phyloP scores from a whole-genome alignment of 768 basidiomycete species.

The Russula earlei region DNA sequence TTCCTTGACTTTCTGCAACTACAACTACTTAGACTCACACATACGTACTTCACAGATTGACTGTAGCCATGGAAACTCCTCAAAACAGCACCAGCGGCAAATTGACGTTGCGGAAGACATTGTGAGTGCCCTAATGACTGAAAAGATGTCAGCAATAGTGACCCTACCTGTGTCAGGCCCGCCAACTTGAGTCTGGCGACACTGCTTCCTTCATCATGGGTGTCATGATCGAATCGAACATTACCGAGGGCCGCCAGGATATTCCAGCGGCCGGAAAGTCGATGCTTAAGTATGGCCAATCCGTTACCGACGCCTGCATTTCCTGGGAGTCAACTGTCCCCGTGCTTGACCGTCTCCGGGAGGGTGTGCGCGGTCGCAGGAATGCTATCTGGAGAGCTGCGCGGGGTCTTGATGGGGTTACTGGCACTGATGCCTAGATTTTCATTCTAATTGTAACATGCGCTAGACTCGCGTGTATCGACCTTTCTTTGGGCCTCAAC shows the following conservation, averaged over 20 bases:
- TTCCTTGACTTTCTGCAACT: neutral
- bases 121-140: slow-evolving; percentile 36
- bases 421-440: slow-evolving; percentile 3
- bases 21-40: neutral
- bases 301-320: slow-evolving; percentile 84
- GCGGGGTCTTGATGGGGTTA: slow-evolving; percentile 19
- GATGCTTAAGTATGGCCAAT: slow-evolving; percentile 73
- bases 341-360: slow-evolving; percentile 73
- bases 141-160: slow-evolving; percentile 15
- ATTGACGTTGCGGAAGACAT: slow-evolving; percentile 84
- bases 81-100: slow-evolving; percentile 86
- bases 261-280: slow-evolving; percentile 64
- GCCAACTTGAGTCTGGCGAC: slow-evolving; percentile 61
- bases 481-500: neutral
- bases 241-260: slow-evolving; percentile 80
- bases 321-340: slow-evolving; percentile 85
- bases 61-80: slow-evolving; percentile 94
- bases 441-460: neutral
- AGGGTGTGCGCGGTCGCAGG: slow-evolving; percentile 75
- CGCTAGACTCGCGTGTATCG: neutral
- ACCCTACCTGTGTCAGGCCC: slow-evolving; percentile 37
- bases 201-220: slow-evolving; percentile 74
- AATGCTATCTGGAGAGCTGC: slow-evolving; percentile 33
- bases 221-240: slow-evolving; percentile 92
- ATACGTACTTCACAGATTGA: slow-evolving; percentile 51